A percentile compares a stretch with the other conserved stretches of the same genome.
These are phyloP conservation scores for Leccinum variicolor DNA, from an alignment of 768 basidiomycete species.

Conservation along the genomic window DNA sequence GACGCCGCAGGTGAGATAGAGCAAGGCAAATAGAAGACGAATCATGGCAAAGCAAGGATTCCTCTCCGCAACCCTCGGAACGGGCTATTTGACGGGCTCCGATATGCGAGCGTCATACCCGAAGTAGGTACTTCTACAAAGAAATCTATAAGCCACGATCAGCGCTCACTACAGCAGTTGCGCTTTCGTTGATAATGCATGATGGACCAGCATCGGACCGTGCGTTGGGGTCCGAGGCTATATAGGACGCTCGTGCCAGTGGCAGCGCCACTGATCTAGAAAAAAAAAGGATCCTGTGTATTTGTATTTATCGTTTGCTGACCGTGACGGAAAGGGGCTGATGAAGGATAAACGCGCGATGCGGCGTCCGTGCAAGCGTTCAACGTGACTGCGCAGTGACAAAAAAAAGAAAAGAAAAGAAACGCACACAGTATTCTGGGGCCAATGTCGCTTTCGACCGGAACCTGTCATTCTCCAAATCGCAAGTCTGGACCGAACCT, in stretches of 20 bases:
- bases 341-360: conserved; percentile 95
- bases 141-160: neutral
- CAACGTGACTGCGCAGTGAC: neutral
- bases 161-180: neutral
- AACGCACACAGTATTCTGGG: conserved; percentile 49
- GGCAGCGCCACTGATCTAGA: neutral
- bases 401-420: too few relatives aligned
- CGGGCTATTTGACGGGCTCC: neutral
- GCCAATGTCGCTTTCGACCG: conserved; percentile 77
- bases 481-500: conserved; percentile 71
- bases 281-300: neutral
- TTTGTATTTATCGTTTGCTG: neutral
- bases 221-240: too few relatives aligned
- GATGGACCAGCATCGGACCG: neutral
- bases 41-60: neutral
- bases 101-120: neutral
- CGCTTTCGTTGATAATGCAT: neutral
- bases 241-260: too few relatives aligned
- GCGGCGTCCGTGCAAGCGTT: conserved; percentile 78
- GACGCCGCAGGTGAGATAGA: neutral
- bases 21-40: neutral
- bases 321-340: conserved; percentile 61
- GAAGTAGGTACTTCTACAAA: neutral
- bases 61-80: neutral
- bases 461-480: conserved; percentile 79